These are phyloP conservation scores for Leishmania gerbilli DNA, from an alignment of 208 protist species.

Conservation along the genomic window DNA sequence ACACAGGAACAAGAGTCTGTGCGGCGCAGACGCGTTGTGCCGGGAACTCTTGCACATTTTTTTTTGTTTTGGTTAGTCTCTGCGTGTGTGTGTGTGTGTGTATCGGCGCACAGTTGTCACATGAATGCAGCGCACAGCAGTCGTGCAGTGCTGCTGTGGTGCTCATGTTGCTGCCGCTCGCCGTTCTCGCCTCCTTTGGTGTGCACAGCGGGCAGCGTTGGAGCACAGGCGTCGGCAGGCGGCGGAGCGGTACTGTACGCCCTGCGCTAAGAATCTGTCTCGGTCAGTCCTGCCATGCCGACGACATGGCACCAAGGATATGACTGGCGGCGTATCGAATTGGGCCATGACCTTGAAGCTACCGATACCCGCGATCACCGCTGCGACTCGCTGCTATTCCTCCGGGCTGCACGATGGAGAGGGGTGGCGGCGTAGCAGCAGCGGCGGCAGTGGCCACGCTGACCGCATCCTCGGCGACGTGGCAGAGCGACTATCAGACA, in stretches of 20 bases:
- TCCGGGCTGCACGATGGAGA: neutral
- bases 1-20: neutral
- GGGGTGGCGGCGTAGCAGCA: neutral
- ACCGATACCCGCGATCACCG: neutral
- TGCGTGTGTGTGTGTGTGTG: neutral
- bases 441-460: neutral
- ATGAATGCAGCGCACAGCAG: constrained; percentile 1
- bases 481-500: neutral
- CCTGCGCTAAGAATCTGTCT: neutral
- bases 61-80: neutral
- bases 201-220: neutral
- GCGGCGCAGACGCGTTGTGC: neutral
- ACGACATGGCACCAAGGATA: neutral
- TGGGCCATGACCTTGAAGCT: neutral
- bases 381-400: constrained; percentile 6
- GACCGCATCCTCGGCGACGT: neutral
- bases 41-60: neutral
- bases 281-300: neutral
- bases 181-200: neutral
- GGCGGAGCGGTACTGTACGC: neutral
- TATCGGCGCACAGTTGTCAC: neutral
- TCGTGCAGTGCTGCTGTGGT: neutral
- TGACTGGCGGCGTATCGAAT: neutral
- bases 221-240: neutral
- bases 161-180: neutral